Evolutionary conservation across 495 filamentous ascomycete genomes (phyloP).

Genomic region (Tetracladium marchalianum): DNA sequence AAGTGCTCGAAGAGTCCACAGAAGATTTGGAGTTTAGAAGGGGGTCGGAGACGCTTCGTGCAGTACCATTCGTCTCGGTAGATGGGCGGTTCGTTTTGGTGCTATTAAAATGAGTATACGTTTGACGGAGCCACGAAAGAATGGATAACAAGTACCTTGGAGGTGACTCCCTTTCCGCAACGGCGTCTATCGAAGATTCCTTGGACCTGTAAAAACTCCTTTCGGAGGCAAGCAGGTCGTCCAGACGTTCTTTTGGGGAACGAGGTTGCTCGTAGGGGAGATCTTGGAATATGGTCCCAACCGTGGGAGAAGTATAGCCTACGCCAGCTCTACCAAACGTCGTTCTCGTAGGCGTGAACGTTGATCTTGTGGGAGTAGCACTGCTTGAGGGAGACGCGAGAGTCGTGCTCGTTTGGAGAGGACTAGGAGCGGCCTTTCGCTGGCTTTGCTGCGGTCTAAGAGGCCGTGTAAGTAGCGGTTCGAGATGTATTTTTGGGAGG

Average conservation of each 20-base stretch:
- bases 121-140: background rate
- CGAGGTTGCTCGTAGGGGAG: constrained; percentile 8
- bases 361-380: constrained; percentile 20
- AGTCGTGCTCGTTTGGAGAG: constrained; percentile 21
- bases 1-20: constrained; percentile 7
- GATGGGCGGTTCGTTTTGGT: constrained; percentile 9
- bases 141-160: constrained; percentile 6
- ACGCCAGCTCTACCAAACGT: constrained; percentile 10
- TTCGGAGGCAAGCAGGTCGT: constrained; percentile 22
- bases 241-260: constrained; percentile 23
- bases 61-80: constrained; percentile 16
- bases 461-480: background rate
- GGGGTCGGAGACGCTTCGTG: constrained; percentile 22
- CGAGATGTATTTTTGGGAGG: too few species aligned
- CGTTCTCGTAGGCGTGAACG: constrained; percentile 17
- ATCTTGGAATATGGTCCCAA: background rate
- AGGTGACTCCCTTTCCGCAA: constrained; percentile 2
- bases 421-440: constrained; percentile 23
- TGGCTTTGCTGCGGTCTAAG: background rate
- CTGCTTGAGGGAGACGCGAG: constrained; percentile 12
- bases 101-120: background rate
- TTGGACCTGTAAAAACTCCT: constrained; percentile 15
- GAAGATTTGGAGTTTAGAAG: constrained; percentile 14
- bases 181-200: constrained; percentile 8
- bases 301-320: constrained; percentile 7